Evolutionary conservation across 2,329 filamentous ascomycete species (phyloP).

Genomic region (Colletotrichum zoysiae): DNA sequence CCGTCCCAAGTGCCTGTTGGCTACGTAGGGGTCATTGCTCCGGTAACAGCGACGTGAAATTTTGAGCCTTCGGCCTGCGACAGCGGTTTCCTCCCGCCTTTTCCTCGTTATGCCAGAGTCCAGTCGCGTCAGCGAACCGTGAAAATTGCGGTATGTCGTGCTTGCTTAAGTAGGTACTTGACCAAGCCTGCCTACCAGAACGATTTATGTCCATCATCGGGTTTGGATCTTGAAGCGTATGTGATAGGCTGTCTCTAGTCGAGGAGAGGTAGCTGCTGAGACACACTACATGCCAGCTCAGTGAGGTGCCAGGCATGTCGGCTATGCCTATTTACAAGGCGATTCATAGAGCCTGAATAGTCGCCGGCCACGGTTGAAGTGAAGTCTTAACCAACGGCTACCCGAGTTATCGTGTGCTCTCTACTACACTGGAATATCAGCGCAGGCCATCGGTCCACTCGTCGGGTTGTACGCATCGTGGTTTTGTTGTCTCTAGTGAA

Average conservation of each 20-base stretch:
- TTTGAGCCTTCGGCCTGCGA: background rate
- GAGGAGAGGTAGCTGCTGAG: no score
- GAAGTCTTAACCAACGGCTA: background rate
- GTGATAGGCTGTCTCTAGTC: background rate
- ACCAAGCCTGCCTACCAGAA: background rate
- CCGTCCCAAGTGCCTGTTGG: background rate
- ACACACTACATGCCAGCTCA: background rate
- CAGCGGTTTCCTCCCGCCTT: background rate
- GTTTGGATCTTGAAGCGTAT: background rate
- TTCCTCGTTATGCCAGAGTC: background rate
- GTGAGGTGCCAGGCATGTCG: background rate
- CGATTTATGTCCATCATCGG: background rate
- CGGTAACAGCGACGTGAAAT: background rate
- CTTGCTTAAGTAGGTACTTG: background rate
- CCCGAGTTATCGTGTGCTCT: background rate
- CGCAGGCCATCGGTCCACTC: background rate
- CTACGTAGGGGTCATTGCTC: background rate
- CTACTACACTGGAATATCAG: background rate
- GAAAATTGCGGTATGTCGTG: background rate
- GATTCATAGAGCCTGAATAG: background rate
- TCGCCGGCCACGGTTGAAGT: background rate
- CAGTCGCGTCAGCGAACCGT: background rate
- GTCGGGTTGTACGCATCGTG: background rate
- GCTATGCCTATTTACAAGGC: background rate
- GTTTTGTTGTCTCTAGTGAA: background rate